Conservation (phyloP, 768 basidiomycete species). For the Crassisporium funariophilum region DNA sequence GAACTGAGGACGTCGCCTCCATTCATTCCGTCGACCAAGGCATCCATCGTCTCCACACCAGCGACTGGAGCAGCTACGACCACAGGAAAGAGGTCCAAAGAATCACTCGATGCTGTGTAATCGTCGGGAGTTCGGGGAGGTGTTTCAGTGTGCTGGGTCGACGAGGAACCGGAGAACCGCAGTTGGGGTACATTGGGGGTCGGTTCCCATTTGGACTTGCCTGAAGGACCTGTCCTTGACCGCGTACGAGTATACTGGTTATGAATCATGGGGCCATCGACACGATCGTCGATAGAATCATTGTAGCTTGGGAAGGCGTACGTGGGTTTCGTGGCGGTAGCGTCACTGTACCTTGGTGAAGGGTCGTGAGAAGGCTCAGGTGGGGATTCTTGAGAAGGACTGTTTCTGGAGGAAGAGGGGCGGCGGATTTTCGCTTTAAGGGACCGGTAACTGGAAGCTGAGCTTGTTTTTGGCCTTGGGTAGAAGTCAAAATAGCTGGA, state of each 20-base stretch:
- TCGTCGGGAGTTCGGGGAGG: slow-evolving; percentile 73
- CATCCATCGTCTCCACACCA: slow-evolving; percentile 87
- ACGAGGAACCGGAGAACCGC: slow-evolving; percentile 67
- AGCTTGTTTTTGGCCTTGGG: slow-evolving; percentile 42
- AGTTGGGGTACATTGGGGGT: slow-evolving; percentile 48
- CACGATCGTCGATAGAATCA: too few species aligned
- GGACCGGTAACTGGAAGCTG: slow-evolving; percentile 34
- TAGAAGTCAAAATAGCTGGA: slow-evolving; percentile 50
- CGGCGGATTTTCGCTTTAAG: slow-evolving; percentile 32
- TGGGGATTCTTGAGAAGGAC: slow-evolving; percentile 5
- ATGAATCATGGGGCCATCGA: slow-evolving; percentile 27
- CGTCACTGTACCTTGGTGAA: slow-evolving; percentile 12
- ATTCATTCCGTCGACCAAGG: slow-evolving; percentile 89
- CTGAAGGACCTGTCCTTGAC: slow-evolving; percentile 62
- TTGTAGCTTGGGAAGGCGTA: slow-evolving; percentile 47
- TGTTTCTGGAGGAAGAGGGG: slow-evolving; percentile 15
- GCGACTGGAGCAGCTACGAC: slow-evolving; percentile 76
- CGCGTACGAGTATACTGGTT: slow-evolving; percentile 44
- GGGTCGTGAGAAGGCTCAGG: slow-evolving; percentile 16
- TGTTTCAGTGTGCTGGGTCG: slow-evolving; percentile 68
- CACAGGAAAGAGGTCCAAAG: slow-evolving; percentile 57
- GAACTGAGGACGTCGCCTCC: slow-evolving; percentile 58
- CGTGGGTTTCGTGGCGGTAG: slow-evolving; percentile 28
- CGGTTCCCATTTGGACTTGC: slow-evolving; percentile 45
- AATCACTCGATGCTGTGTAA: slow-evolving; percentile 38